Evolutionary conservation across 805 yeast genomes (phyloP).

Genomic region (Alloascoidea africana): DNA sequence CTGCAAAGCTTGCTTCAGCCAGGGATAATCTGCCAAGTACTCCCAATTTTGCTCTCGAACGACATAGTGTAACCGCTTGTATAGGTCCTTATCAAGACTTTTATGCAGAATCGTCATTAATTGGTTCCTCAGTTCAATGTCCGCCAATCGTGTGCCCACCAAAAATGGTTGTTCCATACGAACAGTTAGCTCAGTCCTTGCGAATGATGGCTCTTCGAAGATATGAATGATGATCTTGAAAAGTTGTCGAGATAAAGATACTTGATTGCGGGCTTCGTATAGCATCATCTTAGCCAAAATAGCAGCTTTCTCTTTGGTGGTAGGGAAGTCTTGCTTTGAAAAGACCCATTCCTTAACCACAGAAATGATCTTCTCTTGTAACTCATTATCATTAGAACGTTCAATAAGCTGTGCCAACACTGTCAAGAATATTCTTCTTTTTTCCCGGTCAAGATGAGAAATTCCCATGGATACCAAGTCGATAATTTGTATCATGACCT

Average conservation of each 20-base stretch:
- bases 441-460: slow-evolving; percentile 70
- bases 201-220: slow-evolving; percentile 64
- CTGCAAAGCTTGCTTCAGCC: slow-evolving; percentile 91
- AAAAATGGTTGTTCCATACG: slow-evolving; percentile 94
- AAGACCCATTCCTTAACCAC: slow-evolving; percentile 87
- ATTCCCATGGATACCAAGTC: slow-evolving; percentile 71
- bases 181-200: slow-evolving; percentile 79
- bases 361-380: slow-evolving; percentile 57
- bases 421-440: slow-evolving; percentile 76
- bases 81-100: slow-evolving; percentile 64
- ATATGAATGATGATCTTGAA: slow-evolving; percentile 79
- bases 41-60: slow-evolving; percentile 98
- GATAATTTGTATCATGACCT: slow-evolving; percentile 42
- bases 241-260: slow-evolving; percentile 59
- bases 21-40: slow-evolving; percentile 76
- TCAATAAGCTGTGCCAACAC: slow-evolving; percentile 83
- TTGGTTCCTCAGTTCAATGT: slow-evolving; percentile 56
- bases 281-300: slow-evolving; percentile 86
- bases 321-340: slow-evolving; percentile 75
- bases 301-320: slow-evolving; percentile 92
- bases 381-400: slow-evolving; percentile 63
- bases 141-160: slow-evolving; percentile 80
- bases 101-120: slow-evolving; percentile 68
- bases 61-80: slow-evolving; percentile 70
- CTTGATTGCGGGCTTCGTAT: slow-evolving; percentile 79